phyloP scores from a whole-genome alignment of 768 basidiomycete species.

The Gelatoporia subvermispora region DNA sequence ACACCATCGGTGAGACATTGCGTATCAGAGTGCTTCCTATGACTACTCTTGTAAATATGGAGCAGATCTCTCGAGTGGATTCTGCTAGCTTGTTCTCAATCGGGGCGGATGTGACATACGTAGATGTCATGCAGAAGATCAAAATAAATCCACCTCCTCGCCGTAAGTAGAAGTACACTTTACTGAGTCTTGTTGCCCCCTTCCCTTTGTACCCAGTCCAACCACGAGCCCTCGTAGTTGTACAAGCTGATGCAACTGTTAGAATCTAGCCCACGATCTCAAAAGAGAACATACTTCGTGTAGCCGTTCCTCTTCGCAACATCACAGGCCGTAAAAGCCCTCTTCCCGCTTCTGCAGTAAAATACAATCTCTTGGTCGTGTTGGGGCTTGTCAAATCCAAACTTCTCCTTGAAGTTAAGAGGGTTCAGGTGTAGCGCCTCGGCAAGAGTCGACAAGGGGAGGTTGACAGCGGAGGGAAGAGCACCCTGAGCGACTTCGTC shows the following conservation, averaged over 20 bases:
- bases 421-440: conserved; percentile 54
- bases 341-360: conserved; percentile 86
- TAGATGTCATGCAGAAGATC: too few species aligned
- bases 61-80: not conserved
- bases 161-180: not conserved
- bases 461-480: conserved; percentile 88
- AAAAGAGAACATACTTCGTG: conserved; percentile 51
- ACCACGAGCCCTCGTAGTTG: conserved; percentile 51
- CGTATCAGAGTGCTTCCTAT: too few species aligned
- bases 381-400: conserved; percentile 72
- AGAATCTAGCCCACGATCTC: not conserved
- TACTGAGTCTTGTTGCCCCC: conserved; percentile 3
- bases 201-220: conserved; percentile 43
- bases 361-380: conserved; percentile 75
- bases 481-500: conserved; percentile 88
- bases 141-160: too few species aligned
- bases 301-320: conserved; percentile 79
- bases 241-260: conserved; percentile 26
- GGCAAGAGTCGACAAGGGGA: conserved; percentile 78
- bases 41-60: too few species aligned
- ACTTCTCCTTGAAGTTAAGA: conserved; percentile 54
- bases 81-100: not conserved
- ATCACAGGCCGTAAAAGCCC: conserved; percentile 79
- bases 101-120: not conserved
- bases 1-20: too few species aligned